Base-by-base conservation (phyloP, 805 yeast species). In the Metschnikowia cerradonensis region DNA sequence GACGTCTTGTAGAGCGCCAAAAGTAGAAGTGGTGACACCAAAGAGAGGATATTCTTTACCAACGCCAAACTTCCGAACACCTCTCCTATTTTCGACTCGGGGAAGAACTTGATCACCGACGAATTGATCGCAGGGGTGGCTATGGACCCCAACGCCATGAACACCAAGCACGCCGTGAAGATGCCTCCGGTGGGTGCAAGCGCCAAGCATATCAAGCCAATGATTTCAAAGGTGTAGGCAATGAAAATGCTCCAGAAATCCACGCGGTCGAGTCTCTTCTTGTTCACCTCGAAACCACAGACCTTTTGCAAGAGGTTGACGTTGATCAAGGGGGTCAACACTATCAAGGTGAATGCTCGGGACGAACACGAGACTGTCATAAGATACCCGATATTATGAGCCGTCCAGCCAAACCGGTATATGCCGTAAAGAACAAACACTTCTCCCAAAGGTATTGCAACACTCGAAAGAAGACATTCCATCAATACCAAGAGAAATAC, bases 11-110 rank as follows among this genome's bases (percentile, higher is more conserved):
- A 86, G 22, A 83, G 48, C 2, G 69, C 65, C 15, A 84, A 64
- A 32, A 79, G 63, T 0, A 70, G 15, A 5, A 81, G 65, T 0
- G 92, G 90, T 0, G 75, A 67, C 7, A 77, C 50, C 52, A 84
- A 67, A 52, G 70, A 65, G 3, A 78, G 64, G 0, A 78, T 45
- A 55, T 81, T 83, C 60, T 82, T 80, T 15, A 84, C 61, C 45
- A 86, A 63, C 0, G 89, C 80, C 41, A 86, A 64, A 0, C 85
- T 89, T 8, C 92, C 90, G 67, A 85, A 86, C 15, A 84, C 72
- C 63, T 85, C 90, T 15, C 95, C 95, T 4, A 81, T 74, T 53
- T 77, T 76, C 13, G 77, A 73, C 38, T 80, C 81, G 1, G 81
- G 80, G 53, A 76, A 79, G 63, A 83, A 82, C 62, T 87, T 87